Evolutionary conservation across 1,284 basidiomycete genomes (phyloP), one percentile per base, ranked within the genome.

Genomic region (Cryptococcus sp.): DNA sequence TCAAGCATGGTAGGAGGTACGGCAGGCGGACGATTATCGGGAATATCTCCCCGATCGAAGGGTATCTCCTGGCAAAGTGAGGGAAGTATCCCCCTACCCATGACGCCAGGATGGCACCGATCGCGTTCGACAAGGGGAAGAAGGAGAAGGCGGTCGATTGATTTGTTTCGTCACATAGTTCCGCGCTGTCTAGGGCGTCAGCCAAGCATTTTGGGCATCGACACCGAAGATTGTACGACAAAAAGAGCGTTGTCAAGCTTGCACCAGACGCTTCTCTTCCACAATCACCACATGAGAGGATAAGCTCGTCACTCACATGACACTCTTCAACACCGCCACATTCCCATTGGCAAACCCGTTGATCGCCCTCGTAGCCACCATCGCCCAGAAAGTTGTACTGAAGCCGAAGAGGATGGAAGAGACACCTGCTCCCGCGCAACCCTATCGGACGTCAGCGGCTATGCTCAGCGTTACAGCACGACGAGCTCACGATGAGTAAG

Each of bases 311-410:
- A 61, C 64, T 66, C 47, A 71, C 64, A 75, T 66, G 19, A 69
- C 66, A 49, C 66, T 65, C 54, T 75, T 75, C 41, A 75, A 58
- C 8, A 75, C 69, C 1, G 68, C 73, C 11, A 75, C 63, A 50
- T 75, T 75, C 23, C 71, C 73, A 41, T 75, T 75, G 45, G 66
- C 65, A 15, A 72, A 49, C 16, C 73, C 73, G 45, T 69, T 71
- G 47, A 75, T 59, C 25, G 63, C 61, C 17, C 73, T 52, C 16
- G 71, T 65, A 25, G 66, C 23, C 17, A 70, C 59, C 55, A 75
- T 65, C 46, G 58, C 61, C 25, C 57, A 54, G 50, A 73, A 69
- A 5, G 63, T 64, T 5, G 55, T 58, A 50, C 67, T 68, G 47
- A 73, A 66, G 4, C 73, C 73, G 49, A 75, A 75, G 13, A 62